These are phyloP conservation scores for Botrytis fragariae DNA, from an alignment of 2,329 filamentous ascomycete genomes.

Conservation along the genomic window DNA sequence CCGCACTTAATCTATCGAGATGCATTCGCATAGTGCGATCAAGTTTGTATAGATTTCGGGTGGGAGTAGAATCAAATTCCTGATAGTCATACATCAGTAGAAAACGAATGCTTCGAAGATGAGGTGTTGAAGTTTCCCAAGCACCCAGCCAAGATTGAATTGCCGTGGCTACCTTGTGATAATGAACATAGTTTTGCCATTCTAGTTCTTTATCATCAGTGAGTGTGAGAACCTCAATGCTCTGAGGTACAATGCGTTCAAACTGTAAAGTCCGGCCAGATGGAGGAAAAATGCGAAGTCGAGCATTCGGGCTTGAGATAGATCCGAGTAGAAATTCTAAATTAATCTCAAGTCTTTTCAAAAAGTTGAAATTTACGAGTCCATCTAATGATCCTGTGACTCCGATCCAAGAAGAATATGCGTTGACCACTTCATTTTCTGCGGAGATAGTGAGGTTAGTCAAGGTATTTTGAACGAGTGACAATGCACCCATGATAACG, in stretches of 20 bases:
- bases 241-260: neutral
- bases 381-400: neutral
- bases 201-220: neutral
- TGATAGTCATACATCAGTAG: neutral
- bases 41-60: too few relatives aligned
- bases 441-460: neutral
- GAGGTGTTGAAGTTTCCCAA: neutral
- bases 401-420: neutral
- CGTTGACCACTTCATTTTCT: neutral
- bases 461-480: neutral
- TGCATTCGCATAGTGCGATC: neutral
- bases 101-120: neutral
- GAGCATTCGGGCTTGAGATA: neutral
- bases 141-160: neutral
- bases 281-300: neutral
- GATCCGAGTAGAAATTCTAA: neutral
- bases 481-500: neutral
- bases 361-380: neutral
- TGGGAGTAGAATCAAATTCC: neutral
- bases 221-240: neutral
- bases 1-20: neutral
- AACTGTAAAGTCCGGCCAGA: neutral
- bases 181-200: neutral
- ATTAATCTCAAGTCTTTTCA: neutral
- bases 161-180: neutral